Base-by-base conservation (phyloP, 129 eudicot genomes). In the Lactuca saligna region DNA sequence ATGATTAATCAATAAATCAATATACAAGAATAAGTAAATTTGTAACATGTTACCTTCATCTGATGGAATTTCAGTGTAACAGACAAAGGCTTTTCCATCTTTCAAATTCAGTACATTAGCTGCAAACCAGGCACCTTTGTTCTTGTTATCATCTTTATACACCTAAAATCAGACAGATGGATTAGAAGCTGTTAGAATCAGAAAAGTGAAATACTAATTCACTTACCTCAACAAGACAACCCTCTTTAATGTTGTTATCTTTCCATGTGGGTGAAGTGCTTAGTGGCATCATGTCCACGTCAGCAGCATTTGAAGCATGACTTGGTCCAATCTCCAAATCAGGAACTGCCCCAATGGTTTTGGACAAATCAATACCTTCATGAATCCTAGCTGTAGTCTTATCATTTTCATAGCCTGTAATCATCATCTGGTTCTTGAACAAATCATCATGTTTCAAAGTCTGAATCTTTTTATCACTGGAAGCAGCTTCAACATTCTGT, bases 201-300 rank as follows among this genome's bases (percentile, higher is more conserved):
- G 17, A n/a, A 76, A 77, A 39, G 7, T 15, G 29, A 72, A n/a
- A 35, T 54, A 55, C 44, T 33, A 55, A 35, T 12, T 55, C 53
- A 67, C 79, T 70, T 62, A 93, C 99, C 97, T 94, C 99, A 66
- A 94, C 97, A 80, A 57, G 51, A 74, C 82, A 85, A 33, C 88
- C 93, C 69, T 82, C 93, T 72, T 68, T 78, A 33, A 94, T 83
- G 58, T 61, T 44, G 38, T 68, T 70, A 65, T 78, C 88, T 31
- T 74, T 16, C 65, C 15, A 37, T 39, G 81, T 61, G 31, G 65
- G 71, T 4, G 56, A 59, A 44, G 80, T 70, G 62, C 58, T 70
- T 16, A 50, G 71, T 57, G 72, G 48, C 12, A 62, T 59, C 12
- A 62, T 59, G 67, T 74, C 56, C 16, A 38, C 72, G 63, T 64